Evolutionary conservation across 257 asterid genomes (phyloP), one percentile per base, ranked within the genome.

Genomic region (Striga asiatica): DNA sequence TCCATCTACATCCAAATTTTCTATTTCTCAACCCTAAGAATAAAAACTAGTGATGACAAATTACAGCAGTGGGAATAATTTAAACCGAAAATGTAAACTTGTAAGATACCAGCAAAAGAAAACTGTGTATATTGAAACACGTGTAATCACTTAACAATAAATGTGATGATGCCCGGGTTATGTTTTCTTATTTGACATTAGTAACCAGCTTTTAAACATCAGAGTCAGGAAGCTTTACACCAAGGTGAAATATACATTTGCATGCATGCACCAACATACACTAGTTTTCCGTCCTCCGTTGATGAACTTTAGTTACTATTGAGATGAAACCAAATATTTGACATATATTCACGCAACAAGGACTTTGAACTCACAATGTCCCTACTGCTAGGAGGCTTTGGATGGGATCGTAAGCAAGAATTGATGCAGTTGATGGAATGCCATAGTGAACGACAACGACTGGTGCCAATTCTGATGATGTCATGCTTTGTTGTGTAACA

Each of bases 311-410:
- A 41, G 37, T 34, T 50, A 27, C 42, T 9, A 8, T 5, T 10
- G 18, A 46, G 55, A 20, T 53, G 65, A 20, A 61, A 58, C 4
- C 53, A 28, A 23, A 50, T 28, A 56, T 39, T 12, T 29, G 23
- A 38, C 42, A 56, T 65, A 31, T n/a, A 34, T 56, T 42, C 31
- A 21, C 32, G 45, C 2, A 8, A 28, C 16, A 27, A 65, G 57
- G 37, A 54, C 12, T 58, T 67, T 28, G 24, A 65, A 78, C 95
- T 78, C 75, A 92, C 99, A 85, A 43, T 43, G 99, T 88, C 66
- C 95, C 97, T 50, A 92, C 74, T 35, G 97, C 97, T 78, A 92
- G 74, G 64, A 92, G 84, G 66, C 81, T 69, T 62, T 92, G 97
- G 62, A 88, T 54, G 42, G 88, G 87, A 67, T 92, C 97, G 58